phyloP scores from a whole-genome alignment of 2,329 filamentous ascomycete genomes.

The Fusarium guadeloupense region DNA sequence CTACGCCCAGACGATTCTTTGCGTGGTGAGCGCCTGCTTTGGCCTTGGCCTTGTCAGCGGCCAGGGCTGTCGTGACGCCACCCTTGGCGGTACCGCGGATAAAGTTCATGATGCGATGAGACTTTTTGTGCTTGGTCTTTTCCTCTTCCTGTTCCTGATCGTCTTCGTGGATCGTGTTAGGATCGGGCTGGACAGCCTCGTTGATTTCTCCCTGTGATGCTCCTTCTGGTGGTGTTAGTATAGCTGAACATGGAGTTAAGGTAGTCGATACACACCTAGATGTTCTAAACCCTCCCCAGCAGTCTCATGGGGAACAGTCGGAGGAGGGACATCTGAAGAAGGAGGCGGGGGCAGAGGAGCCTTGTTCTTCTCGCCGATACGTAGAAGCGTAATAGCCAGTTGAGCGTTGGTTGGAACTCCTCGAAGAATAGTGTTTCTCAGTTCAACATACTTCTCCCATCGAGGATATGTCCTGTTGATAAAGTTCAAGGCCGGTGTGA shows the following conservation, averaged over 20 bases:
- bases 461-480: constrained; percentile 71
- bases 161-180: constrained; percentile 51
- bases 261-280: constrained; percentile 44
- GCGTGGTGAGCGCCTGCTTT: constrained; percentile 66
- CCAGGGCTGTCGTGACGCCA: constrained; percentile 75
- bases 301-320: constrained; percentile 55
- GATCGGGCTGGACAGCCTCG: constrained; percentile 61
- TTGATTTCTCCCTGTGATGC: constrained; percentile 73
- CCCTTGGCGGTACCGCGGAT: constrained; percentile 77
- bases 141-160: constrained; percentile 56
- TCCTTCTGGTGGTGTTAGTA: constrained; percentile 44
- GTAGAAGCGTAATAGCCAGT: constrained; percentile 80
- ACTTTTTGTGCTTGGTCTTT: constrained; percentile 57
- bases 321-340: constrained; percentile 47
- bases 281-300: constrained; percentile 51
- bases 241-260: background rate
- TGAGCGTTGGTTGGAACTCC: constrained; percentile 89
- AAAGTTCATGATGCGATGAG: constrained; percentile 63
- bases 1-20: constrained; percentile 75
- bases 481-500: constrained; percentile 66
- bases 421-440: constrained; percentile 79
- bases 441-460: constrained; percentile 79
- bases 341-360: constrained; percentile 75
- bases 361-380: constrained; percentile 83
- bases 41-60: constrained; percentile 76